phyloP scores from a whole-genome alignment of 2,329 filamentous ascomycete species.

The Colletotrichum kahawae region DNA sequence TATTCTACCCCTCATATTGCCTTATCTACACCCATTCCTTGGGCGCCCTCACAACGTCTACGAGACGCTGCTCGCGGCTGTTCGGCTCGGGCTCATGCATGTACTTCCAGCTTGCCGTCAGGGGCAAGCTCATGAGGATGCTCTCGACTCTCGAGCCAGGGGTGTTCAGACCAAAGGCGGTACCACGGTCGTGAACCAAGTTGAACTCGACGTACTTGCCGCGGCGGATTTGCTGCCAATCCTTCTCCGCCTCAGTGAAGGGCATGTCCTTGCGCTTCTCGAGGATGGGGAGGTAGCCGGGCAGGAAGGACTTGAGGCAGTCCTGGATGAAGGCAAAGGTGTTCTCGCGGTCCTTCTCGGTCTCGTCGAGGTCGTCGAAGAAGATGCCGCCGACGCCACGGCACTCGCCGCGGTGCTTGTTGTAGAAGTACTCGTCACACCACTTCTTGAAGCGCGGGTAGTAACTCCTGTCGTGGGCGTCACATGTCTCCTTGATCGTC shows the following conservation, averaged over 20 bases:
- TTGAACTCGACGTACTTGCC: constrained; percentile 99
- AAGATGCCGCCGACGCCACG: constrained; percentile 96
- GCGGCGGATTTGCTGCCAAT: constrained; percentile 93
- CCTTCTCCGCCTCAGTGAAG: constrained; percentile 84
- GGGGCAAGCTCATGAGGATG: constrained; percentile 94
- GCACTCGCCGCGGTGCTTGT: constrained; percentile 87
- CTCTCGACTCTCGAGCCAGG: constrained; percentile 92
- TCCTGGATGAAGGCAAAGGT: constrained; percentile 90
- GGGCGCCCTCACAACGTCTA: constrained; percentile 72
- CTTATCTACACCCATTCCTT: constrained; percentile 66
- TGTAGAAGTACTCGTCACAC: constrained; percentile 97
- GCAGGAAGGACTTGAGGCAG: constrained; percentile 85
- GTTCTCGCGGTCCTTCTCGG: constrained; percentile 85
- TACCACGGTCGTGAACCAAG: constrained; percentile 94
- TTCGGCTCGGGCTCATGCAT: constrained; percentile 86
- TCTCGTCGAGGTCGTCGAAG: constrained; percentile 94
- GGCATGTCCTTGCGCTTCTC: constrained; percentile 90
- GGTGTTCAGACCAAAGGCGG: constrained; percentile 91
- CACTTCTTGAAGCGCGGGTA: constrained; percentile 96
- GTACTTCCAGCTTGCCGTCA: constrained; percentile 94
- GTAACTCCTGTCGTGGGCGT: constrained; percentile 90
- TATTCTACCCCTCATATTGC: neutral
- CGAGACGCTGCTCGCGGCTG: constrained; percentile 77
- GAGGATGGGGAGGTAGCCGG: constrained; percentile 89
- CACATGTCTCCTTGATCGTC: constrained; percentile 90